Percentiles rank a stretch among this genome's conserved stretches.
Conservation (phyloP, 352 stramenopile species). For the Pythium biforme region DNA sequence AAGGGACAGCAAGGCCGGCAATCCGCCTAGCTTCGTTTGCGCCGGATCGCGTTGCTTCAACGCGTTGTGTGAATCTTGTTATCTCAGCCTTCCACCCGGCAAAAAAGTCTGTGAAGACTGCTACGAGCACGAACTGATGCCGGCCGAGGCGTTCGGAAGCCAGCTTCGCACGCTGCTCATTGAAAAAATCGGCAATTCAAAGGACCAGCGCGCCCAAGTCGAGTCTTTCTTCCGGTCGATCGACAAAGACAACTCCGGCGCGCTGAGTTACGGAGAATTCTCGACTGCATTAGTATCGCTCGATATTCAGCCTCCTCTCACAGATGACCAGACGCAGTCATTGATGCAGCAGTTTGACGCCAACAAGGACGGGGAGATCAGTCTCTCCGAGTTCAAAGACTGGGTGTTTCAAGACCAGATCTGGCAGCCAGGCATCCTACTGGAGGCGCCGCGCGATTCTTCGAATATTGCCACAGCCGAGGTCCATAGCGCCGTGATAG, state of each 20-base stretch:
- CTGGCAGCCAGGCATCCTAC: constrained; percentile 33
- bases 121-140: constrained; percentile 59
- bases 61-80: constrained; percentile 58
- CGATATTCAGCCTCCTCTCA: constrained; percentile 55
- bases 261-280: constrained; percentile 61
- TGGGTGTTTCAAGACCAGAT: constrained; percentile 69
- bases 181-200: constrained; percentile 52
- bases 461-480: constrained; percentile 21
- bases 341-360: constrained; percentile 67
- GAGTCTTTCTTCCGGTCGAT: constrained; percentile 56
- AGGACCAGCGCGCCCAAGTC: constrained; percentile 34
- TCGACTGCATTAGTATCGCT: constrained; percentile 43
- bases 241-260: constrained; percentile 60
- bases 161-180: constrained; percentile 64
- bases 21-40: constrained; percentile 29
- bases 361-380: constrained; percentile 70
- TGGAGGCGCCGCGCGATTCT: constrained; percentile 1
- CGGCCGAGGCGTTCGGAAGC: constrained; percentile 49
- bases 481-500: constrained; percentile 33
- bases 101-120: constrained; percentile 76
- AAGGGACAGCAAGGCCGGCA: background rate
- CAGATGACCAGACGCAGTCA: constrained; percentile 39
- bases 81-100: constrained; percentile 35
- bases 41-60: constrained; percentile 59
- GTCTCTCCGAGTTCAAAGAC: constrained; percentile 56